A percentile compares a stretch with the other conserved stretches of the same genome.
These are phyloP conservation scores for Beauveria rudraprayagi DNA, from an alignment of 2,329 filamentous ascomycete species.

Conservation along the genomic window DNA sequence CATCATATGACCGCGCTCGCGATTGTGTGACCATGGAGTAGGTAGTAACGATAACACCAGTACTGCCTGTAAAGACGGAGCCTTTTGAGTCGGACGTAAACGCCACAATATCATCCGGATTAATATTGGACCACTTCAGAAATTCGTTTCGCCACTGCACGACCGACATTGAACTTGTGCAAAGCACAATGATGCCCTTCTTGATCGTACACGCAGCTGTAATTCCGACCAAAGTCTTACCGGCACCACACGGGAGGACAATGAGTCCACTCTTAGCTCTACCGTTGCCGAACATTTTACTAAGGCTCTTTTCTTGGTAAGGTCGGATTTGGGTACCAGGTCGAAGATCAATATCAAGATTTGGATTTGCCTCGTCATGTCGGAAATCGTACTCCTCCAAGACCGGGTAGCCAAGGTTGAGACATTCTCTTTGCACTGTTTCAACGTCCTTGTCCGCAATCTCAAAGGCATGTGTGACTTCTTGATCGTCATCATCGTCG, in stretches of 20 bases:
- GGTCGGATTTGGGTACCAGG: conserved; percentile 84
- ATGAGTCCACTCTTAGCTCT: conserved; percentile 97
- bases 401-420: conserved; percentile 77
- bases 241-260: conserved; percentile 89
- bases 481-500: conserved; percentile 77
- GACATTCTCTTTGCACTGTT: conserved; percentile 79
- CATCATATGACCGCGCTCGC: conserved; percentile 79
- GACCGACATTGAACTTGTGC: conserved; percentile 95
- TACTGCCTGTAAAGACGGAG: conserved; percentile 69
- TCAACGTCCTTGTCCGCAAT: conserved; percentile 78
- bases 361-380: conserved; percentile 82
- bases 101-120: conserved; percentile 84
- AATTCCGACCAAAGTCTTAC: conserved; percentile 96
- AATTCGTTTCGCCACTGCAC: conserved; percentile 97
- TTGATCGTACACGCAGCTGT: conserved; percentile 97
- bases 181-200: conserved; percentile 90
- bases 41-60: conserved; percentile 93
- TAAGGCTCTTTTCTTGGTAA: conserved; percentile 95
- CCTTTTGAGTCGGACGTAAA: conserved; percentile 94
- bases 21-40: conserved; percentile 99
- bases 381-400: conserved; percentile 97
- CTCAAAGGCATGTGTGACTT: conserved; percentile 88
- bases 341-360: conserved; percentile 85
- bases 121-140: conserved; percentile 93
- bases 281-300: conserved; percentile 99